Evolutionary conservation across 2,329 filamentous ascomycete genomes (phyloP).

Genomic region (Aspergillus sp.): DNA sequence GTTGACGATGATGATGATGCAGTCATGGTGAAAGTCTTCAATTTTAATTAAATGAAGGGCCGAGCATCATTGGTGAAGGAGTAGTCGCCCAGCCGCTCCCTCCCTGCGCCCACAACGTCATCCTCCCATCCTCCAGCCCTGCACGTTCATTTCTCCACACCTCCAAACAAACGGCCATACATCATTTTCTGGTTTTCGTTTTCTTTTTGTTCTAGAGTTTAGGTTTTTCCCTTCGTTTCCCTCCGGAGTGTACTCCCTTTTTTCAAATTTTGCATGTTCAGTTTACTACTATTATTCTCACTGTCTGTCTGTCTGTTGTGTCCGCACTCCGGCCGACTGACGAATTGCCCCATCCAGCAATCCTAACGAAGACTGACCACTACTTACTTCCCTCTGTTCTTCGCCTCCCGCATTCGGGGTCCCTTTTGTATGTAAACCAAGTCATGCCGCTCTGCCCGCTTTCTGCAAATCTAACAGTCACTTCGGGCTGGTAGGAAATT

Average conservation of each 20-base stretch:
- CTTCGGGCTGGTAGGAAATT: not conserved
- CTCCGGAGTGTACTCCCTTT: too few species aligned
- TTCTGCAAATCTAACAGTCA: too few species aligned
- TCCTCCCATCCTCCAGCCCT: not conserved
- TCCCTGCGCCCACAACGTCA: not conserved
- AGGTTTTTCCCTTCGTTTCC: not conserved
- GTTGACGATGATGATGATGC: not conserved
- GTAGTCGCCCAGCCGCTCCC: too few species aligned
- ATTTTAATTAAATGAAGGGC: too few species aligned
- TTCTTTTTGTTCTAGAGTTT: not conserved
- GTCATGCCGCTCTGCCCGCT: not conserved
- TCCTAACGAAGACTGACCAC: too few species aligned
- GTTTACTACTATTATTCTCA: too few species aligned
- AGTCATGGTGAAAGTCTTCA: not conserved
- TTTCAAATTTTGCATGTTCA: too few species aligned
- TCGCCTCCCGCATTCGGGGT: not conserved
- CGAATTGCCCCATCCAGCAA: not conserved
- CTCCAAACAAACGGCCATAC: too few species aligned
- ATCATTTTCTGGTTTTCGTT: not conserved
- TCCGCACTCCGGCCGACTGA: not conserved
- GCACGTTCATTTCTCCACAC: too few species aligned
- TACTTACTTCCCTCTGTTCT: not conserved
- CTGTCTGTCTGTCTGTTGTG: too few species aligned
- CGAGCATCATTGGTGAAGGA: too few species aligned
- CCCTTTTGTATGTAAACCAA: constrained; percentile 1